phyloP scores from a whole-genome alignment of 805 yeast genomes.

The Kodamaea hsintzibuensis region DNA sequence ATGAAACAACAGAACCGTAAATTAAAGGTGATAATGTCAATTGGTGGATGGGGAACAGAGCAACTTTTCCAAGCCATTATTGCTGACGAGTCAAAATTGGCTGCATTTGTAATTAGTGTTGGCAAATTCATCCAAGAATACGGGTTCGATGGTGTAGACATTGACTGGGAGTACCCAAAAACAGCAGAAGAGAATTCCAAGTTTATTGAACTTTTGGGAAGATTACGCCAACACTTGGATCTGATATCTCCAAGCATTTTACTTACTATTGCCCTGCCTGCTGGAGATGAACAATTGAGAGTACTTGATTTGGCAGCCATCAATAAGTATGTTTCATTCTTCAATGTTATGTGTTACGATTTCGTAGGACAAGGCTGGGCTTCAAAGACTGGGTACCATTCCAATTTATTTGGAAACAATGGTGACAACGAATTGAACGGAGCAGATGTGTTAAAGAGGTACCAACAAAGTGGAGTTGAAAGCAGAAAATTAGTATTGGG shows the following conservation, averaged over 20 bases:
- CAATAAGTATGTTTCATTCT: slow-evolving; percentile 59
- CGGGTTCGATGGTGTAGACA: slow-evolving; percentile 86
- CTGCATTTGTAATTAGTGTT: slow-evolving; percentile 51
- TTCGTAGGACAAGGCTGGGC: slow-evolving; percentile 77
- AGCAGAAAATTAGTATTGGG: slow-evolving; percentile 68
- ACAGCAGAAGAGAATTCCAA: slow-evolving; percentile 44
- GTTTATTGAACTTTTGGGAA: slow-evolving; percentile 44
- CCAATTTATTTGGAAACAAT: slow-evolving; percentile 54
- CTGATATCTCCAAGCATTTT: slow-evolving; percentile 32
- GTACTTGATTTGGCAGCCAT: slow-evolving; percentile 51
- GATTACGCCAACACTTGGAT: slow-evolving; percentile 42
- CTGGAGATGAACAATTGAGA: slow-evolving; percentile 47
- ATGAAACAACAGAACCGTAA: slow-evolving; percentile 42
- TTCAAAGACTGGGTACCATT: slow-evolving; percentile 58
- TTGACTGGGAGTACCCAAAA: slow-evolving; percentile 92
- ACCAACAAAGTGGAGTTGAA: slow-evolving; percentile 43
- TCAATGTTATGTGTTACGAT: slow-evolving; percentile 94
- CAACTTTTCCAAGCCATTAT: slow-evolving; percentile 39
- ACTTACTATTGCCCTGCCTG: slow-evolving; percentile 79
- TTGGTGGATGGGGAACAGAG: slow-evolving; percentile 77
- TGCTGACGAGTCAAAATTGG: slow-evolving; percentile 24
- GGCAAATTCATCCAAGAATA: slow-evolving; percentile 48
- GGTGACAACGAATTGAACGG: slow-evolving; percentile 47
- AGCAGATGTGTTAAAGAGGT: slow-evolving; percentile 47
- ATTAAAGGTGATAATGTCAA: slow-evolving; percentile 64